Evolutionary conservation across 495 filamentous ascomycete genomes (phyloP), one percentile per base, ranked within the genome.

Genomic region (Penicillium bialowiezense): DNA sequence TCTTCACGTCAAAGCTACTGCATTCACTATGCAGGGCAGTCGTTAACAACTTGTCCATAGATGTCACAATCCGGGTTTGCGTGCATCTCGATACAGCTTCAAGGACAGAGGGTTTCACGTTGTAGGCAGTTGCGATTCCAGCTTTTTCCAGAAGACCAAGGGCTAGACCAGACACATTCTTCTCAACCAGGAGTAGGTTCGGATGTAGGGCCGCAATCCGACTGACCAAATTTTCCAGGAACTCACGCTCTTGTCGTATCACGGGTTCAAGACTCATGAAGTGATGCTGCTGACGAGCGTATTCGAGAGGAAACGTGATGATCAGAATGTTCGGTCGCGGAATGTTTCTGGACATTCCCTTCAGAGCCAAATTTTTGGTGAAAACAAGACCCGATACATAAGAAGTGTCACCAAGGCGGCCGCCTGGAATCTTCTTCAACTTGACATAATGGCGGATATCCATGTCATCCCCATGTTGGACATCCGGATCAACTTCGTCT

Each of bases 371-470:
- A 55, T 99, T 97, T 56, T 99, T 97, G 23, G 89, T 91, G 68
- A 97, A 99, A 8, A 97, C 91, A 10, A 99, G 83, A 0, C 95
- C 95, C 24, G 93, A 95, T 21, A 99, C 85, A 64, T 97, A 97
- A 8, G 83, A 83, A 3, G 93, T 97, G 68, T 99, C 95, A 14
- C 87, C 82, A 33, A 93, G 93, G 42, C 78, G 81, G 21, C 91
- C 93, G 15, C 92, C 91, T 1, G 91, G 86, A 5, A 97, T 91
- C 62, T 95, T 95, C 60, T 99, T 99, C 17, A 99, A 70, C 67
- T 99, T 99, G 36, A 99, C 86, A 59, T 96, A 99, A 59, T 97
- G 92, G n/a, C 93, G 82, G 51, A 99, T 96, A 64, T 99, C 92
- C 70, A 97, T 96, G 58, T 92, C 88, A 59, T 99, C 95, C 2